Evolutionary conservation across 176 grass and related monocot genomes (phyloP).

Genomic region (Pharus latifolius): DNA sequence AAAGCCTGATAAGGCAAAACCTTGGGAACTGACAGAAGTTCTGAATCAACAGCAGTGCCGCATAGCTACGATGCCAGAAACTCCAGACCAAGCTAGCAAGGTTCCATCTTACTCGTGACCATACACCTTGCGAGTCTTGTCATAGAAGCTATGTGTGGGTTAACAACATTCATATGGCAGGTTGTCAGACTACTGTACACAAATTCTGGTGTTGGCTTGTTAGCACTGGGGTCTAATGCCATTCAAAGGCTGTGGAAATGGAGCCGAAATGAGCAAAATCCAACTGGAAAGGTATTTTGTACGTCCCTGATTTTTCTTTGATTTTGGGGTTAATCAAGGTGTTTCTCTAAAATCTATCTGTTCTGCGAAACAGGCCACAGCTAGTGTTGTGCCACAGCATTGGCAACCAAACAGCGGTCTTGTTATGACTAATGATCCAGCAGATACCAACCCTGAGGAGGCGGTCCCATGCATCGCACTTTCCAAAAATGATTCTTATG

Average conservation of each 20-base stretch:
- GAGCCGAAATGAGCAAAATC: constrained; percentile 74
- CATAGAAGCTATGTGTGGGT: neutral
- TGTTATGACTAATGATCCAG: constrained; percentile 89
- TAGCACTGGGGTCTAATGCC: constrained; percentile 86
- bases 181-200: constrained; percentile 87
- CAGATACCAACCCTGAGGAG: constrained; percentile 57
- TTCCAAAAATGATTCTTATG: constrained; percentile 97
- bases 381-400: constrained; percentile 73
- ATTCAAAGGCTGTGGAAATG: constrained; percentile 95
- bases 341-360: constrained; percentile 12
- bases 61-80: constrained; percentile 84
- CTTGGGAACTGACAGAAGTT: constrained; percentile 67
- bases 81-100: constrained; percentile 64
- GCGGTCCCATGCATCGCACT: constrained; percentile 92
- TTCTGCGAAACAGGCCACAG: constrained; percentile 61
- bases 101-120: constrained; percentile 29
- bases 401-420: constrained; percentile 85
- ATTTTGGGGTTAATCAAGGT: constrained; percentile 8
- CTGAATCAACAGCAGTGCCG: constrained; percentile 73
- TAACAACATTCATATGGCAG: constrained; percentile 39
- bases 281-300: constrained; percentile 59
- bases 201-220: constrained; percentile 79
- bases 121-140: constrained; percentile 2
- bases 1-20: constrained; percentile 59
- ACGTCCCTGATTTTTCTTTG: constrained; percentile 18